Evolutionary conservation across 1,284 basidiomycete species (phyloP), one percentile per base, ranked within the genome.

Genomic region (Apiotrichum laibachii): DNA sequence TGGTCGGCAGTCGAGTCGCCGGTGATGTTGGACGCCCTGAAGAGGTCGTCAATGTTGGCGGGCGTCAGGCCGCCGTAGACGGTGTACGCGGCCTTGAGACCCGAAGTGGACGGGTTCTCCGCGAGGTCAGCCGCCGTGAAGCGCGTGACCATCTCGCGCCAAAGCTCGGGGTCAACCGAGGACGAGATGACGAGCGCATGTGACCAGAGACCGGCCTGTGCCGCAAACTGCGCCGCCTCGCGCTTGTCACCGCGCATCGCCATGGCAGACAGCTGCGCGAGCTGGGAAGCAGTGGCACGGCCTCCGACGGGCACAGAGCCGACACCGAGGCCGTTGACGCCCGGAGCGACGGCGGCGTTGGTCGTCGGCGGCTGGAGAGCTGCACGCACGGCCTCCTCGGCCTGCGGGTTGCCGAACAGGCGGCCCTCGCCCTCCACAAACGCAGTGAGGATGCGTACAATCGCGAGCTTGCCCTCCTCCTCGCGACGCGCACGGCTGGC

Each of bases 101-200:
- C 68, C 18, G 70, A 70, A 43, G 53, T 67, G 15, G 64, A 64
- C 52, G 55, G 63, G 31, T 33, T 64, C 45, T 22, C 74, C 9
- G 84, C 83, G 9, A 99, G 80, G 72, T 98, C 96, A 22, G 85
- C 82, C 43, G 85, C 84, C 42, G 95, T 79, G 71, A 99, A 99
- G 62, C 93, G 89, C 42, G 83, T 85, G 0, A 95, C 91, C 7
- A 88, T 88, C 62, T 93, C 90, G 72, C 89, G 89, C 92, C 93
- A 98, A 7, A 90, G 84, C 37, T 95, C 92, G 68, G 90, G 90
- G 74, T 95, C 95, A 53, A 98, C 84, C 56, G 90, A 89, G 71
- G 90, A 94, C 10, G 96, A 87, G 62, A 99, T 94, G 50, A 98
- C 81, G 84, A 99, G 86, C 1, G 96, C 96, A 76, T 99, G 96